phyloP scores from a whole-genome alignment of 1,284 basidiomycete species.

The Tylopilus orsonianus region DNA sequence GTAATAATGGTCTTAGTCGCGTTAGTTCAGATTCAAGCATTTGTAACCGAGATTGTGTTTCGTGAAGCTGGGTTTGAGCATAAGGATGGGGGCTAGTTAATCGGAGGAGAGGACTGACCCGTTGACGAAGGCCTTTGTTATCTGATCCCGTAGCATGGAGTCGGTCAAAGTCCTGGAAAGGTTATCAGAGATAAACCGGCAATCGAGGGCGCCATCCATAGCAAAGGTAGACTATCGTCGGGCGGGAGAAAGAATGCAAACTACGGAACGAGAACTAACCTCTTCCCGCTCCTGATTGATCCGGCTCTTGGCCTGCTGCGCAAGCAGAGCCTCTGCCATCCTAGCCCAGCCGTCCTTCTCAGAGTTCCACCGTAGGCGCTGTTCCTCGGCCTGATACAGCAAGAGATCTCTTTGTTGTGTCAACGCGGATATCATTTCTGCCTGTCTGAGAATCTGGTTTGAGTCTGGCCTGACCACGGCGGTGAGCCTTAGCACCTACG shows the following conservation, averaged over 20 bases:
- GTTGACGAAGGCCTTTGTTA: slow-evolving; percentile 53
- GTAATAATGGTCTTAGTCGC: slow-evolving; percentile 44
- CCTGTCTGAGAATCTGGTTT: slow-evolving; percentile 58
- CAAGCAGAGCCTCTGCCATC: slow-evolving; percentile 60
- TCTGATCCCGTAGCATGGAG: slow-evolving; percentile 50
- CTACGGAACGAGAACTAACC: slow-evolving; percentile 33
- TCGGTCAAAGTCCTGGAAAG: slow-evolving; percentile 50
- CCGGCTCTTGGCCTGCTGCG: slow-evolving; percentile 42
- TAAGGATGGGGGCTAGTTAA: slow-evolving; percentile 8
- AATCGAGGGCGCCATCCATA: not conserved
- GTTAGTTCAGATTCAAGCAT: slow-evolving; percentile 44
- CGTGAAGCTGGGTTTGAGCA: slow-evolving; percentile 36
- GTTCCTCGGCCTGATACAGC: slow-evolving; percentile 49
- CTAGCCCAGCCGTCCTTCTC: slow-evolving; percentile 62
- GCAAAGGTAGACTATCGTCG: not conserved
- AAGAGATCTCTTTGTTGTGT: slow-evolving; percentile 59
- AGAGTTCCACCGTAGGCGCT: slow-evolving; percentile 55
- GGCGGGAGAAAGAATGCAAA: not conserved
- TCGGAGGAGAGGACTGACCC: slow-evolving; percentile 37
- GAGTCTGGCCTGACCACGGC: slow-evolving; percentile 38
- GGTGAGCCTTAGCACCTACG: slow-evolving; percentile 54
- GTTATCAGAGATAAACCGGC: slow-evolving; percentile 12
- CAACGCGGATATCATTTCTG: slow-evolving; percentile 56
- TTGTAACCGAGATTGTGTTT: slow-evolving; percentile 40
- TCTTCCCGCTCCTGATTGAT: slow-evolving; percentile 41